Base-by-base conservation (phyloP, 2,329 filamentous ascomycete species). In the Chrysosporium queenslandicum region DNA sequence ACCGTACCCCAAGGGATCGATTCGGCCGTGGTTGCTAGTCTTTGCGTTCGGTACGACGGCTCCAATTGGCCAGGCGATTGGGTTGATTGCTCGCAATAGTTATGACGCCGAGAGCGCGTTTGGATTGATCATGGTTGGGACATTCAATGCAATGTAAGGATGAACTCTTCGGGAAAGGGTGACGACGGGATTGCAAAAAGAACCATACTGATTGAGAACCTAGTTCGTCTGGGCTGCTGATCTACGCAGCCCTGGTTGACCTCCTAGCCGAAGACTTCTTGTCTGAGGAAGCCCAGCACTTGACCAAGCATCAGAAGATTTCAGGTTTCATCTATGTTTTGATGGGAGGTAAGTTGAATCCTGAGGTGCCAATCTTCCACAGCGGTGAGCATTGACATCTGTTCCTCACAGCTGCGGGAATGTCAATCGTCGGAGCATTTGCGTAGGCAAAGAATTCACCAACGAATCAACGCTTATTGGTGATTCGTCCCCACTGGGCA, bases 101-200 rank as follows among this genome's bases (percentile, higher is more conserved):
- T 84, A 83, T 56, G 80, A 83, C 53, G 80, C 80, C 0, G 75
- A 80, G 54, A 81, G 79, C 52, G 79, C 79, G 7, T 78, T 82
- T 53, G 81, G 80, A 29, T 64, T 84, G 25, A 80, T 84, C 54
- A 75, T 83, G 46, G 80, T 83, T 9, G 81, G 81, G 42, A 64
- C 80, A 0, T 83, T 83, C 66, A 84, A 84, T 59, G 79, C 81
- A 23, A 82, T 84, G 72, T 78, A 64, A 67, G 74, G 67, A 18
- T 16, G 40, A 43, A 8, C 40, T 4, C 21, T 3, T 9, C 16
- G 4, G 4, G n/a, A 18, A 11, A 45, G 2, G 3, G 6, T 8
- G 43, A 32, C 6, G 7, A 12, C 20, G 16, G n/a, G 27, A 30
- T 25, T 8, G 4, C 25, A 41, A 4, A 16, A 23, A 29, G 11